Evolutionary conservation across 2,329 filamentous ascomycete genomes (phyloP).

Genomic region (Phyllosticta paracitricarpa): DNA sequence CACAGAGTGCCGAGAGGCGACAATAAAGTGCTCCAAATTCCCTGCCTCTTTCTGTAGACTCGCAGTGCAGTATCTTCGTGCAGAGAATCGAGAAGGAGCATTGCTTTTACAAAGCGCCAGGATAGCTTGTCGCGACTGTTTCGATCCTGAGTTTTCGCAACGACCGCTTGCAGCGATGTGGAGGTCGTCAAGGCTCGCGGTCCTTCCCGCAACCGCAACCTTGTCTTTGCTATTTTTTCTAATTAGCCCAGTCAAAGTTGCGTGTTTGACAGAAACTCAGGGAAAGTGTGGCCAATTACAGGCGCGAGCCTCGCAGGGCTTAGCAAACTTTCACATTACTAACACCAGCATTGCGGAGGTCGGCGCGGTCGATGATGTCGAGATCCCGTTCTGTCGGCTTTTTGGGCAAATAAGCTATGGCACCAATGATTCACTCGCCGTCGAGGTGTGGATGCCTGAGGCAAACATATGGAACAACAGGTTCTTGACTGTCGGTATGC

Average conservation of each 20-base stretch:
- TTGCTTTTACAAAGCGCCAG: neutral
- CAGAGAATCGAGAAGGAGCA: neutral
- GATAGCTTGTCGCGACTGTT: neutral
- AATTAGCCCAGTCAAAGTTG: neutral
- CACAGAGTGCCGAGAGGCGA: neutral
- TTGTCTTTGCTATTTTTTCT: neutral
- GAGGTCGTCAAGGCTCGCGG: neutral
- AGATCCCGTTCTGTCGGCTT: slow-evolving; percentile 6
- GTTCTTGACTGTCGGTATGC: slow-evolving; percentile 8
- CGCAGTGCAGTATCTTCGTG: neutral
- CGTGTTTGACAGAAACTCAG: neutral
- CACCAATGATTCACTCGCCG: neutral
- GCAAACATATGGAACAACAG: slow-evolving; percentile 5
- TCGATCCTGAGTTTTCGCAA: neutral
- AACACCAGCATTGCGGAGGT: neutral
- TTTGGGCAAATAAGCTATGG: neutral
- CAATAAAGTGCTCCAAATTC: neutral
- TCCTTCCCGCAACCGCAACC: neutral
- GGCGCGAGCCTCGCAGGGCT: neutral
- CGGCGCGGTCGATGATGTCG: neutral
- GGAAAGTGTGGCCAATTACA: neutral
- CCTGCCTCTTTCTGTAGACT: neutral
- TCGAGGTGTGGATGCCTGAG: slow-evolving; percentile 8
- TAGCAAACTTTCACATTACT: neutral
- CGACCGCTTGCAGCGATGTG: neutral